Conservation (phyloP, 208 protist species). For the Leishmania arabica region DNA sequence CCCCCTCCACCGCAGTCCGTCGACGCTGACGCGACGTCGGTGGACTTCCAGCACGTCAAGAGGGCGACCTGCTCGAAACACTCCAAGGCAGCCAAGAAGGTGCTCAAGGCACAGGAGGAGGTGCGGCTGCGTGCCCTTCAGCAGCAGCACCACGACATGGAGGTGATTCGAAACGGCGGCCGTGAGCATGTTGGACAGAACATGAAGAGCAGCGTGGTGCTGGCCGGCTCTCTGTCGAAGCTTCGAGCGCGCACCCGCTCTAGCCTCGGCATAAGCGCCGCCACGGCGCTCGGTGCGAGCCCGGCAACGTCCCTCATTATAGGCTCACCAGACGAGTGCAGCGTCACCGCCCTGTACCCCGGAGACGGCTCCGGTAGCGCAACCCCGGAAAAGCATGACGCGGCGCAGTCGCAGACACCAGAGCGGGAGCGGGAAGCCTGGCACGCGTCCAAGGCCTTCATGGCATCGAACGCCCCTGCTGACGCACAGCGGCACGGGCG, state of each 20-base stretch:
- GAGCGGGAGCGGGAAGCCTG: constrained; percentile 13
- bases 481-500: not conserved
- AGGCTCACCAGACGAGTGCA: not conserved
- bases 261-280: not conserved
- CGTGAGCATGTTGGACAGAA: constrained; percentile 35
- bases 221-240: constrained; percentile 39
- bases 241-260: constrained; percentile 24
- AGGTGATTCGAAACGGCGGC: constrained; percentile 54
- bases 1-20: not conserved
- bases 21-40: constrained; percentile 5
- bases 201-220: constrained; percentile 43
- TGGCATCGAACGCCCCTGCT: constrained; percentile 2
- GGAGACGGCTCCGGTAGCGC: not conserved
- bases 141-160: constrained; percentile 52
- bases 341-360: not conserved
- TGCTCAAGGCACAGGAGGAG: constrained; percentile 32
- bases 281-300: not conserved
- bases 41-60: constrained; percentile 8
- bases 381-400: not conserved
- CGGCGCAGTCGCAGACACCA: not conserved
- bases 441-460: constrained; percentile 24
- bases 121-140: constrained; percentile 44
- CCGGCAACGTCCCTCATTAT: not conserved
- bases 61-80: constrained; percentile 32
- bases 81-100: constrained; percentile 20